Evolutionary conservation across 108 stramenopile genomes (phyloP).

Genomic region (Nannochloropsis granulata): DNA sequence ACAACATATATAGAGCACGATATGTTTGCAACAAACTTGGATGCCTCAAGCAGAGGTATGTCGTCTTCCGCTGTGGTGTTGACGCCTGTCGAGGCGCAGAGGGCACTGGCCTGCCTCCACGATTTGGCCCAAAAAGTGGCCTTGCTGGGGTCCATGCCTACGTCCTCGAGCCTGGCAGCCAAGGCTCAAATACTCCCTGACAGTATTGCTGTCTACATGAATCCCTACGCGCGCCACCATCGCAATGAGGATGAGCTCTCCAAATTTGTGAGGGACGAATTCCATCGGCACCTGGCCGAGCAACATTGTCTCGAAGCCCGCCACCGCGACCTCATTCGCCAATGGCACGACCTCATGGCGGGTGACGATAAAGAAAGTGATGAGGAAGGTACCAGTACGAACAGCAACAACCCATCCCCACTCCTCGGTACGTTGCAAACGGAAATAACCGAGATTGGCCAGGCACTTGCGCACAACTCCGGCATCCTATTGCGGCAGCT

Average conservation of each 20-base stretch:
- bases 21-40: too few species aligned
- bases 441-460: not conserved
- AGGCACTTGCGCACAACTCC: not conserved
- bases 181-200: not conserved
- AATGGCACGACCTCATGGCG: not conserved
- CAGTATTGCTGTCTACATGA: not conserved
- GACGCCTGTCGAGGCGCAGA: not conserved
- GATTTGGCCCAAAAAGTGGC: not conserved
- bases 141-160: not conserved
- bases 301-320: not conserved
- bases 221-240: not conserved
- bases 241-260: not conserved
- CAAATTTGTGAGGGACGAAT: not conserved
- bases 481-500: not conserved
- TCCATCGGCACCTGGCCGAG: not conserved
- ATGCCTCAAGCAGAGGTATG: too few species aligned
- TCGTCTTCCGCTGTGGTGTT: not conserved
- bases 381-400: not conserved
- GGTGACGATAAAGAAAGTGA: not conserved
- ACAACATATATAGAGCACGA: too few species aligned
- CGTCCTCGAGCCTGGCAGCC: not conserved
- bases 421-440: not conserved
- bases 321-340: not conserved
- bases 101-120: not conserved
- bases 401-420: not conserved